Evolutionary conservation across 495 filamentous ascomycete genomes (phyloP).

Genomic region (Podospora comata): DNA sequence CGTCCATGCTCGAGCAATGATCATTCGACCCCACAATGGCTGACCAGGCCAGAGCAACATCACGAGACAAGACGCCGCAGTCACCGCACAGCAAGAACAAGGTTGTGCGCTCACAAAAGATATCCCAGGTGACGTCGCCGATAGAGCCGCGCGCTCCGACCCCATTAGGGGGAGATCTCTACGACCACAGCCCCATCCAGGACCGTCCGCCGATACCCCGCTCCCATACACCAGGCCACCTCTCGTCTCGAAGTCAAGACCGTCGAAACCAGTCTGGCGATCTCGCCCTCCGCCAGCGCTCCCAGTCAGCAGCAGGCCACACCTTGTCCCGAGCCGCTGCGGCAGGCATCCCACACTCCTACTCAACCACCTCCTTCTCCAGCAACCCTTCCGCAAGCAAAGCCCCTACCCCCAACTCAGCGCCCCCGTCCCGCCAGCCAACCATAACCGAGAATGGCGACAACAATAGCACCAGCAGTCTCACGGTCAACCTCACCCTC

Average conservation of each 20-base stretch:
- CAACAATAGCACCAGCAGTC: background rate
- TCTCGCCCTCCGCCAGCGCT: slow-evolving; percentile 47
- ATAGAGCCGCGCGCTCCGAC: slow-evolving; percentile 28
- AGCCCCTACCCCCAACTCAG: slow-evolving; percentile 31
- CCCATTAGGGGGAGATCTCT: slow-evolving; percentile 21
- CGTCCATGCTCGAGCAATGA: slow-evolving; percentile 30
- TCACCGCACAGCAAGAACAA: slow-evolving; percentile 34
- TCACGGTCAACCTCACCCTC: slow-evolving; percentile 8
- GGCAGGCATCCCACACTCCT: slow-evolving; percentile 9
- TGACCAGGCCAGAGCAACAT: slow-evolving; percentile 36
- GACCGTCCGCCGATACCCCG: slow-evolving; percentile 39
- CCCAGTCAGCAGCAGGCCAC: slow-evolving; percentile 43
- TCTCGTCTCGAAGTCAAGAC: slow-evolving; percentile 48
- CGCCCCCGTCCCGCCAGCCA: slow-evolving; percentile 29
- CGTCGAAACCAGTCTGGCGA: slow-evolving; percentile 47
- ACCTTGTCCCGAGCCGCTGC: slow-evolving; percentile 17
- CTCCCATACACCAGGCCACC: slow-evolving; percentile 54
- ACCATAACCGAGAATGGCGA: slow-evolving; percentile 24
- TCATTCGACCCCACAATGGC: slow-evolving; percentile 37
- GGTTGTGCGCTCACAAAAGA: slow-evolving; percentile 44
- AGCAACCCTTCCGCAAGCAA: slow-evolving; percentile 31
- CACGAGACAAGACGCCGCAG: slow-evolving; percentile 30
- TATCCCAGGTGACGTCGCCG: slow-evolving; percentile 32
- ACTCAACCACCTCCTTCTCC: slow-evolving; percentile 25
- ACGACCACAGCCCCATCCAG: slow-evolving; percentile 27